These are phyloP conservation scores for Ramalina peruviana DNA, from an alignment of 495 filamentous ascomycete genomes.

Conservation along the genomic window DNA sequence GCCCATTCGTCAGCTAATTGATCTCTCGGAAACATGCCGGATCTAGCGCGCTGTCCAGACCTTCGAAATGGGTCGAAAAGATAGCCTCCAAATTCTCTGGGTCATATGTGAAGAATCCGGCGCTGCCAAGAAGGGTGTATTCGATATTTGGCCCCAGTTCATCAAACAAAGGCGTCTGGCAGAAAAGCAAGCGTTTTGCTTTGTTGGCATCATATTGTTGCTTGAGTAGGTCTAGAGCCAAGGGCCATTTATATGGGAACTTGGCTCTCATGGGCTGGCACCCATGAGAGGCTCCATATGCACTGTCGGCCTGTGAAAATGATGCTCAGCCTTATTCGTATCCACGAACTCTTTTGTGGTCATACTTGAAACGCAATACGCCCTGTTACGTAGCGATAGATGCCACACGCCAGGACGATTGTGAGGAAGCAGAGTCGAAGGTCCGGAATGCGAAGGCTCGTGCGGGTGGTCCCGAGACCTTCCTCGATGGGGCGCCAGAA, in stretches of 20 bases:
- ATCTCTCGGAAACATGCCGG: background rate
- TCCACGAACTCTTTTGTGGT: no score
- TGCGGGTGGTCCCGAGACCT: no score
- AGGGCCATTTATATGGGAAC: slow-evolving; percentile 22
- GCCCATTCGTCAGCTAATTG: background rate
- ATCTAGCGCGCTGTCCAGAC: slow-evolving; percentile 3
- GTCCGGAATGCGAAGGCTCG: no score
- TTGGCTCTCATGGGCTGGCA: slow-evolving; percentile 14
- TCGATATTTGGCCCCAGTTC: slow-evolving; percentile 9
- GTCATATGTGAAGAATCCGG: slow-evolving; percentile 7
- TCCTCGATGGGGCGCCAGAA: no score
- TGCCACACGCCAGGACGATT: no score
- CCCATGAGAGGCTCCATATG: slow-evolving; percentile 14
- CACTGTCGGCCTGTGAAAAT: slow-evolving; percentile 5
- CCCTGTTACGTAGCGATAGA: no score
- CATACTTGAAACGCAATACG: no score
- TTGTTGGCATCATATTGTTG: slow-evolving; percentile 14
- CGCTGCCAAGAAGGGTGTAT: slow-evolving; percentile 9
- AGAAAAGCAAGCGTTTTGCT: slow-evolving; percentile 11
- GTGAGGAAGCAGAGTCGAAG: no score
- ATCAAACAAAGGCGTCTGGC: slow-evolving; percentile 8
- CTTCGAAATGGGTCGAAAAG: slow-evolving; percentile 26
- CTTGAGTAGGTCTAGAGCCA: slow-evolving; percentile 21
- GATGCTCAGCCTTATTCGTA: no score
- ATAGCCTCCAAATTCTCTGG: slow-evolving; percentile 16